Percentiles rank a stretch among this genome's conserved stretches.
Evolutionary conservation across 2,329 filamentous ascomycete species (phyloP).

Genomic region (Colletotrichum australisinense): DNA sequence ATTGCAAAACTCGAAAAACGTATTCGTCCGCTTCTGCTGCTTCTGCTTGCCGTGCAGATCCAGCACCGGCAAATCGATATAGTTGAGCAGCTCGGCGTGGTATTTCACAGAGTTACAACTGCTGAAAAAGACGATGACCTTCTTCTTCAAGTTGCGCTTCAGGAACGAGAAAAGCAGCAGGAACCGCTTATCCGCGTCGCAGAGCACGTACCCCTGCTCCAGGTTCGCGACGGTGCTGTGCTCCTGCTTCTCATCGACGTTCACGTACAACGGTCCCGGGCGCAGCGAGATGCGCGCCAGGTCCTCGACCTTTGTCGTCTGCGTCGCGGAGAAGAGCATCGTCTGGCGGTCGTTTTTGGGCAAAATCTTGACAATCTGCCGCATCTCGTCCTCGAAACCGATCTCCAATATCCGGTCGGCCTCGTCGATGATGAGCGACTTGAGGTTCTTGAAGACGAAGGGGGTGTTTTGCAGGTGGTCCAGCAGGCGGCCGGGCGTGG

Average conservation of each 20-base stretch:
- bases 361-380: conserved; percentile 93
- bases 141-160: conserved; percentile 92
- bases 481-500: conserved; percentile 90
- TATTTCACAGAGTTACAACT: conserved; percentile 96
- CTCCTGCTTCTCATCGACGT: conserved; percentile 91
- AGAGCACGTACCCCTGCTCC: conserved; percentile 95
- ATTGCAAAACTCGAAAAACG: conserved; percentile 92
- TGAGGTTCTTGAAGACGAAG: conserved; percentile 92
- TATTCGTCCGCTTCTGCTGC: conserved; percentile 98
- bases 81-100: conserved; percentile 94
- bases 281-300: conserved; percentile 92
- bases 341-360: conserved; percentile 90
- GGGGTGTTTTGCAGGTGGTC: conserved; percentile 95
- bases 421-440: conserved; percentile 94
- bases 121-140: conserved; percentile 97
- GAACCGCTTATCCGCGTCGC: conserved; percentile 94
- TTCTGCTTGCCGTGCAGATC: conserved; percentile 96
- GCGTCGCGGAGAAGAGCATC: conserved; percentile 98
- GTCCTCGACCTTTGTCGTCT: conserved; percentile 98
- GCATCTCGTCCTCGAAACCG: conserved; percentile 98
- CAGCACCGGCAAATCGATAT: conserved; percentile 92
- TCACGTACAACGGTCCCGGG: conserved; percentile 93
- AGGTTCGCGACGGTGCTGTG: conserved; percentile 93
- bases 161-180: conserved; percentile 94
- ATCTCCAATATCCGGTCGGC: conserved; percentile 97